Evolutionary conservation across 1,284 basidiomycete species (phyloP).

Genomic region (Fistulinella cinereoalba): DNA sequence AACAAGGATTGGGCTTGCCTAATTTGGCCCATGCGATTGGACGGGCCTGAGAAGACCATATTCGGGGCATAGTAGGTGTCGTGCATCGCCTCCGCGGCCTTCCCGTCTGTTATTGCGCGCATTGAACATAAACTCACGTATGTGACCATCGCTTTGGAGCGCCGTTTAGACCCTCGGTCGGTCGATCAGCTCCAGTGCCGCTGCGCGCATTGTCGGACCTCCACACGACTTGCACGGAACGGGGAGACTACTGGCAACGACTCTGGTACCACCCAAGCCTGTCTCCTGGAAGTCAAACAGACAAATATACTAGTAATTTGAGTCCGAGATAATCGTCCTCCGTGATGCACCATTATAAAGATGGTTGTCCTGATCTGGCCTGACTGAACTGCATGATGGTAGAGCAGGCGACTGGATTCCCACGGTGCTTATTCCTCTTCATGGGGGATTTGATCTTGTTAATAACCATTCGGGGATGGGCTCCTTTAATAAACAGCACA

Average conservation of each 20-base stretch:
- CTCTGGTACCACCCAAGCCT: slow-evolving; percentile 15
- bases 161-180: slow-evolving; percentile 18
- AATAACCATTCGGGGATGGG: too few relatives aligned
- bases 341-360: slow-evolving; percentile 23
- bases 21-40: slow-evolving; percentile 12
- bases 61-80: slow-evolving; percentile 23
- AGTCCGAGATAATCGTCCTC: slow-evolving; percentile 20
- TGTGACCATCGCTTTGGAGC: slow-evolving; percentile 18
- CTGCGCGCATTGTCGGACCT: too few relatives aligned
- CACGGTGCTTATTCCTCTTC: too few relatives aligned
- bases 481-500: too few relatives aligned
- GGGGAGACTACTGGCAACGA: slow-evolving; percentile 15
- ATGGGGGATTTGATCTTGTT: too few relatives aligned
- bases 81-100: slow-evolving; percentile 19
- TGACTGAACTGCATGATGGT: too few relatives aligned
- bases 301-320: slow-evolving; percentile 14
- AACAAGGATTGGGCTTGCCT: neutral
- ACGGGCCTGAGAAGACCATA: slow-evolving; percentile 13
- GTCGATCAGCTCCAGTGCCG: too few relatives aligned
- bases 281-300: slow-evolving; percentile 16
- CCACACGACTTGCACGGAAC: slow-evolving; percentile 9
- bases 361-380: neutral
- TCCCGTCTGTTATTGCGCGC: slow-evolving; percentile 15
- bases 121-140: slow-evolving; percentile 21
- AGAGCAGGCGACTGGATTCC: too few relatives aligned